phyloP scores from a whole-genome alignment of 2,329 filamentous ascomycete genomes.

The Xylaria sp. region DNA sequence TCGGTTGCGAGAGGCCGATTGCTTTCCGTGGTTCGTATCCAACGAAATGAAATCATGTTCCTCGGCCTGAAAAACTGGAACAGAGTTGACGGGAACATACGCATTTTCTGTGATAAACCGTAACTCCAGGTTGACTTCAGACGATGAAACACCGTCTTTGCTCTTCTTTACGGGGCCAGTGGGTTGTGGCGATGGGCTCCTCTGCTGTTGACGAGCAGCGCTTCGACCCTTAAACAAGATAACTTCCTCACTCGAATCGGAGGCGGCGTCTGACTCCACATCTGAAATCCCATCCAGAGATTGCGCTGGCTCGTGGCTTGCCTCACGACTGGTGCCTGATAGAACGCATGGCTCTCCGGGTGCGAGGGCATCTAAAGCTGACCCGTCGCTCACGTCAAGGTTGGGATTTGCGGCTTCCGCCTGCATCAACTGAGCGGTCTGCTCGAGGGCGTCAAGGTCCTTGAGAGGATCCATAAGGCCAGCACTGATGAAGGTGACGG shows the following conservation, averaged over 20 bases:
- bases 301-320: neutral
- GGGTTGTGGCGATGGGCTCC: conserved; percentile 7
- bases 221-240: conserved; percentile 73
- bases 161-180: conserved; percentile 11
- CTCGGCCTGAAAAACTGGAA: neutral
- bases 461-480: conserved; percentile 63
- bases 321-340: neutral
- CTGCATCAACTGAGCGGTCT: conserved; percentile 16
- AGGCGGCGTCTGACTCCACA: conserved; percentile 45
- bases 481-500: conserved; percentile 65
- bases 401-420: conserved; percentile 8
- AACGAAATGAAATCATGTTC: conserved; percentile 42
- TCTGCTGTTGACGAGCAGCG: conserved; percentile 41
- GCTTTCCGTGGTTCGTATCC: conserved; percentile 39
- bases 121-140: conserved; percentile 51
- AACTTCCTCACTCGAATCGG: conserved; percentile 77
- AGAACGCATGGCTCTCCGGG: neutral
- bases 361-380: neutral
- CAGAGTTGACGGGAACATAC: neutral
- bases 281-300: neutral
- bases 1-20: conserved; percentile 22
- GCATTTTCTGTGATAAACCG: conserved; percentile 45
- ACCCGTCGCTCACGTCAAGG: neutral
- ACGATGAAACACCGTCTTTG: conserved; percentile 35
- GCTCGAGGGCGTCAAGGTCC: conserved; percentile 49